A percentile compares a stretch with the other conserved stretches of the same genome.
phyloP scores from a whole-genome alignment of 257 asterid species.

The Ballota nigra region DNA sequence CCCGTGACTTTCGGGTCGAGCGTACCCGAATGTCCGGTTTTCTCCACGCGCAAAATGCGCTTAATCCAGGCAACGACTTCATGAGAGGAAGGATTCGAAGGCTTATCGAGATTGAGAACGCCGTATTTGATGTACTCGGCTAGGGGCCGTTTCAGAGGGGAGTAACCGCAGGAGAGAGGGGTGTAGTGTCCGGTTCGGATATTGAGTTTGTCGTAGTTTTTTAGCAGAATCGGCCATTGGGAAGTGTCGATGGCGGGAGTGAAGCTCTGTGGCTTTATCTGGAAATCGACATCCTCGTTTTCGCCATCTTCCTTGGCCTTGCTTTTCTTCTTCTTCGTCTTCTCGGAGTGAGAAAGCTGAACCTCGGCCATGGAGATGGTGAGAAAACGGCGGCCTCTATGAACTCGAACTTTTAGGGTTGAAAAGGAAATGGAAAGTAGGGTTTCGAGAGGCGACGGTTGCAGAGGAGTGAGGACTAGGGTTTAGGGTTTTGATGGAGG shows the following conservation, averaged over 20 bases:
- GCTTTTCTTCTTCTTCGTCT: constrained; percentile 62
- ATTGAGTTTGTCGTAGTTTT: constrained; percentile 79
- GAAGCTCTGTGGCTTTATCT: constrained; percentile 77
- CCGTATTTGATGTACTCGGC: constrained; percentile 81
- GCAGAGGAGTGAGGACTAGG: constrained; percentile 36
- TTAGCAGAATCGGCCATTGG: constrained; percentile 87
- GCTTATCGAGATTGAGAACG: constrained; percentile 76
- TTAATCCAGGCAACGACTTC: constrained; percentile 97
- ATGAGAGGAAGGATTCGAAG: constrained; percentile 90
- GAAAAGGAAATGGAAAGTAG: background rate
- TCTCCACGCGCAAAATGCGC: constrained; percentile 80
- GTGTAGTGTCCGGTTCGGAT: constrained; percentile 95
- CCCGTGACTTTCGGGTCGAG: constrained; percentile 96
- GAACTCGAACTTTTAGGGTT: constrained; percentile 1
- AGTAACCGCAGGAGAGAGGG: constrained; percentile 79
- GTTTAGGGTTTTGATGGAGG: constrained; percentile 41
- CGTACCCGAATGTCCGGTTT: constrained; percentile 96
- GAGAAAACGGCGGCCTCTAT: background rate
- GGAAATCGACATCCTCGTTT: constrained; percentile 43
- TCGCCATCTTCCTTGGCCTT: constrained; percentile 34
- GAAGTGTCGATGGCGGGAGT: constrained; percentile 84
- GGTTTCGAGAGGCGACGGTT: constrained; percentile 19
- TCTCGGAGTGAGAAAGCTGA: constrained; percentile 62
- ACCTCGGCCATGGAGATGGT: constrained; percentile 61
- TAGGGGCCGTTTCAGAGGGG: constrained; percentile 83